Evolutionary conservation across 2,329 filamentous ascomycete species (phyloP).

Genomic region (Colletotrichum eremochloae): DNA sequence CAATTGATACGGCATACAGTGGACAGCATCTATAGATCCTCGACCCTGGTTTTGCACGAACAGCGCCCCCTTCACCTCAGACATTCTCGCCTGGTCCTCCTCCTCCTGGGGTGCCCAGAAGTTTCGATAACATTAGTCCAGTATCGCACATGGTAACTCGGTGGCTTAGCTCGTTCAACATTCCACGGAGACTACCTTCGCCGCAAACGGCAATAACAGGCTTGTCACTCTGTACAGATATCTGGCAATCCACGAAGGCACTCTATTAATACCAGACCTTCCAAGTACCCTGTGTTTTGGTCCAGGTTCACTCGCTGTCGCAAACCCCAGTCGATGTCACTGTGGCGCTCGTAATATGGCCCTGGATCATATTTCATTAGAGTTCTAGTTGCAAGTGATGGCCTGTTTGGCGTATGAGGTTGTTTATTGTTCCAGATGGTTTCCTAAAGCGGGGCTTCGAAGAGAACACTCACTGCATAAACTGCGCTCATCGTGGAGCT

Average conservation of each 20-base stretch:
- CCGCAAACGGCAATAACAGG: conserved; percentile 7
- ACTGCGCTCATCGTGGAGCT: not conserved
- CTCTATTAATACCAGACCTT: not conserved
- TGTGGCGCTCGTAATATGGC: not conserved
- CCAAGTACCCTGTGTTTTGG: conserved; percentile 17
- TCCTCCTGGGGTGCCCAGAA: conserved; percentile 5
- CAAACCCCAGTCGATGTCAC: not conserved
- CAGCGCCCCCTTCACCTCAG: conserved; percentile 4
- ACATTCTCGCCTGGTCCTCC: conserved; percentile 15
- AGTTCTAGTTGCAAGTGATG: not conserved
- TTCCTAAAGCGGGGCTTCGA: conserved; percentile 1
- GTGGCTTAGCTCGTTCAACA: conserved; percentile 21
- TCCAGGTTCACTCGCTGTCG: not conserved
- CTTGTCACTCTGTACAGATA: conserved; percentile 1
- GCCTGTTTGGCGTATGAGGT: not conserved
- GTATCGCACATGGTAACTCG: not conserved
- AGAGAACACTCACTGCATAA: conserved; percentile 2
- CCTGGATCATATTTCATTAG: conserved; percentile 3
- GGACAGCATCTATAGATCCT: not conserved
- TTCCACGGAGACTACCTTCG: conserved; percentile 8
- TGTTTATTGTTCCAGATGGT: conserved; percentile 13
- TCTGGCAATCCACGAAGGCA: no score
- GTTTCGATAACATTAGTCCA: not conserved
- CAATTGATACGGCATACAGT: conserved; percentile 6
- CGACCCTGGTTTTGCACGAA: not conserved